Base-by-base conservation (phyloP, 2,329 filamentous ascomycete genomes). In the Escovopsis sp. region DNA sequence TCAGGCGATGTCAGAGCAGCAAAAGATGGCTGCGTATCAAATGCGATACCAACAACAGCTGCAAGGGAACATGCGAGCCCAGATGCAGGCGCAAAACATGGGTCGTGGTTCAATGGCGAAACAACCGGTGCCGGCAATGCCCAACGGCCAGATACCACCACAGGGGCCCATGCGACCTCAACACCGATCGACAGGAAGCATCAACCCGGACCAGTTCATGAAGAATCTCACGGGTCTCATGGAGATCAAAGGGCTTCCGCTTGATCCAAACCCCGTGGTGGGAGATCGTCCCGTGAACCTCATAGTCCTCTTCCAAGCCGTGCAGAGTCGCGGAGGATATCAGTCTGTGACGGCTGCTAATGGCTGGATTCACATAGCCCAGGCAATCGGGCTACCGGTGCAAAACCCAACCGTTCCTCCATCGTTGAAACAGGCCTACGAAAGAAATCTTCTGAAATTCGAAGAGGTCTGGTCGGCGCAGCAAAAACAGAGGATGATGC, bases 11-110 rank as follows among this genome's bases (percentile, higher is more conserved):
- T 51, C 83, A 48, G 81, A 85, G 35, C 80, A 85, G 54, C 79
- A 86, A 49, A 82, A 86, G 53, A 73, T 86, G 59, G 70, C 77
- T 44, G 64, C 81, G 39, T 89, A 93, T 54, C 85, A 93, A 52
- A 83, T 93, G 76, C 82, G 85, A 47, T 62, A 93, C 41, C 84
- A 93, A 53, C 77, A 82, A 43, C 84, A 88, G 53, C 72, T 82
- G 35, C 77, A 83, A 47, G 60, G 61, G 9, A 69, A 67, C 33
- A 68, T 72, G 55, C 60, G 60, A 42, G 62, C 64, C 12, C 71
- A 75, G 45, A 68, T 78, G 65, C 73, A 74, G 49, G 51, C 56
- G 12, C 62, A 64, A 45, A 52, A 48, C 26, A 61, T 63, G 59
- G 67, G 64, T 18, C 67, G 64, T 43, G 71, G 60, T 43, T 70